These are phyloP conservation scores for Lecanicillium sp. DNA, from an alignment of 2,329 filamentous ascomycete species.

Conservation along the genomic window DNA sequence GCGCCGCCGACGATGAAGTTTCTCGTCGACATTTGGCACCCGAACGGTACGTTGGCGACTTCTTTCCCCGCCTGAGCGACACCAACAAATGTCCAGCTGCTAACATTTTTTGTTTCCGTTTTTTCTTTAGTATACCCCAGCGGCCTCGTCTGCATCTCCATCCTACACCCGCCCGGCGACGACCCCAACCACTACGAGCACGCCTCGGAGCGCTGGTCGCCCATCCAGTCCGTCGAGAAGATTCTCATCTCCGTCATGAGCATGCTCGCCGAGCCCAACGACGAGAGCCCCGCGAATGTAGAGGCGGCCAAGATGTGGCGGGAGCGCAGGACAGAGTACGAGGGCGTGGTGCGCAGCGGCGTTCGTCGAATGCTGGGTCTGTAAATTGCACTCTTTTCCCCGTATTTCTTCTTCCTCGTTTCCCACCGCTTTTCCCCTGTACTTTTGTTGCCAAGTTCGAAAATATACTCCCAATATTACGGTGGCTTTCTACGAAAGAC, in stretches of 20 bases:
- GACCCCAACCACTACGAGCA: slow-evolving; percentile 98
- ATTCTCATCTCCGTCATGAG: slow-evolving; percentile 96
- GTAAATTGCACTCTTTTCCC: too few relatives aligned
- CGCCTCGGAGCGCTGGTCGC: slow-evolving; percentile 90
- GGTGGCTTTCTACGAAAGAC: too few relatives aligned
- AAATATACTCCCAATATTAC: too few relatives aligned
- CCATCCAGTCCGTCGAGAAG: slow-evolving; percentile 96
- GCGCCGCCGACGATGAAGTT: slow-evolving; percentile 96
- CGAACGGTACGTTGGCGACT: slow-evolving; percentile 59
- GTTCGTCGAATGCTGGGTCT: slow-evolving; percentile 74
- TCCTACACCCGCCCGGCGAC: slow-evolving; percentile 91
- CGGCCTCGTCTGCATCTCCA: slow-evolving; percentile 95
- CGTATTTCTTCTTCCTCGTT: too few relatives aligned
- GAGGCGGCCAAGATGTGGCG: slow-evolving; percentile 97
- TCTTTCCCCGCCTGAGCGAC: slow-evolving; percentile 1
- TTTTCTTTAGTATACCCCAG: slow-evolving; percentile 68
- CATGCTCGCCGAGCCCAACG: slow-evolving; percentile 95
- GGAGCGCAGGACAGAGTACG: slow-evolving; percentile 75
- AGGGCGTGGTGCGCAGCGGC: slow-evolving; percentile 74
- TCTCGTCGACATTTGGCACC: slow-evolving; percentile 89
- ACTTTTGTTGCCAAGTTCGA: too few relatives aligned
- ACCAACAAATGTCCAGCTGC: too few relatives aligned
- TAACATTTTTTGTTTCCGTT: not conserved
- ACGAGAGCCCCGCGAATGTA: slow-evolving; percentile 92
- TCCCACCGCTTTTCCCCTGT: too few relatives aligned